Percentiles rank a stretch among this genome's conserved stretches.
Evolutionary conservation across 208 protist species (phyloP).

Genomic region (Leishmania aethiopica): DNA sequence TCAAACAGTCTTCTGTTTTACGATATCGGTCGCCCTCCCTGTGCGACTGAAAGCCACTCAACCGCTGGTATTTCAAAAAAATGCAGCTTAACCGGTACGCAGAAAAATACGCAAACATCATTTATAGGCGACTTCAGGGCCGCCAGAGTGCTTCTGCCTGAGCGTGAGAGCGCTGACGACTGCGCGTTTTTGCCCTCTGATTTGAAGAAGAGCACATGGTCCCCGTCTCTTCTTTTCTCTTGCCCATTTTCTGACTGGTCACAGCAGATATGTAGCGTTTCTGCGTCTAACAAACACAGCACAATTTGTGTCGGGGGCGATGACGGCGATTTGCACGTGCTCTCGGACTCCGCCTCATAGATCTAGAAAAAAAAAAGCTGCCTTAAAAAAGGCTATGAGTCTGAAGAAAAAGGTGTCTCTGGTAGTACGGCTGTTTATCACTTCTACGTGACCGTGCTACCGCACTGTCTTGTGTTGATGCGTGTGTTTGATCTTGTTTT

Average conservation of each 20-base stretch:
- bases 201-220: neutral
- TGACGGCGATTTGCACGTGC: conserved; percentile 22
- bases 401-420: neutral
- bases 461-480: neutral
- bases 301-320: conserved; percentile 25
- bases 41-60: neutral
- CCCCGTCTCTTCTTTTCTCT: conserved; percentile 12
- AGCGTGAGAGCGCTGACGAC: neutral
- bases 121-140: neutral
- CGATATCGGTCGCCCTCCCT: conserved; percentile 6
- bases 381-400: neutral
- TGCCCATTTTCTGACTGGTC: conserved; percentile 20
- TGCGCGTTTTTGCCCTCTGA: neutral
- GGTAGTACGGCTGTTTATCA: neutral
- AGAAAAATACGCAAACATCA: neutral
- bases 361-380: neutral
- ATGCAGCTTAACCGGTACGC: neutral
- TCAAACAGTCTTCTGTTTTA: conserved; percentile 40
- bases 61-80: neutral
- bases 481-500: neutral
- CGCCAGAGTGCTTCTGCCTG: neutral
- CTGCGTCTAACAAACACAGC: conserved; percentile 4
- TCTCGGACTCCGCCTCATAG: conserved; percentile 3
- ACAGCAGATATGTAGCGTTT: conserved; percentile 29
- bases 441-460: no score